Base-by-base conservation (phyloP, 2,329 filamentous ascomycete genomes). In the Aspergillus sp. region DNA sequence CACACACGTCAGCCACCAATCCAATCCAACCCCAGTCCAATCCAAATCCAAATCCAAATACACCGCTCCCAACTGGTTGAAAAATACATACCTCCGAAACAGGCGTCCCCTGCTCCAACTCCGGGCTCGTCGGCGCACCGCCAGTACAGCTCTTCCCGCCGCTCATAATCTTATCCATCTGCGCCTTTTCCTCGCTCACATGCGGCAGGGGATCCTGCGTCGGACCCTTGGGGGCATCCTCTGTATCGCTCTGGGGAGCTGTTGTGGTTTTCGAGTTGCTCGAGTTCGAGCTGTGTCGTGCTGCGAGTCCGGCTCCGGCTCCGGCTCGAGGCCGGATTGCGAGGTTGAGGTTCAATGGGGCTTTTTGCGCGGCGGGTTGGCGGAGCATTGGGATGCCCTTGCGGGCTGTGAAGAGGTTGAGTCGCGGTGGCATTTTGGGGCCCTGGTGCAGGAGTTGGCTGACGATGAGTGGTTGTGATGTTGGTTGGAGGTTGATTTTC, bases 131-230 rank as follows among this genome's bases (percentile, higher is more conserved):
- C 15, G 71, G 67, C 34, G 68, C 57, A 33, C 45, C 51, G 35
- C 59, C 55, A n/a, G n/a, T n/a, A 33, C 53, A 60, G 34, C 49
- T 52, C 40, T 60, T 53, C 30, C 48, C 50, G 33, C 48, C 54
- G 33, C 75, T 73, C 48, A 66, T 74, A 15, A 75, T 71, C 48
- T 74, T 67, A 15, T 69, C 70, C 42, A 72, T 69, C 44, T 73
- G 70, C 24, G 71, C 71, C 19, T 77, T 76, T 54, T 83, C 78
- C 51, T 82, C 74, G 41, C 71, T 78, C 17, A 80, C 73, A 60
- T 76, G 69, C 26, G 72, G 71, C 33, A 77, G 57, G 17, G 53
- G 55, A 40, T 72, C 64, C 57, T 69, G 64, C 36, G 71, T 73
- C 8, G 72, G 65, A 14, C 66, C 67, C 28, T 53, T 53, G 26